phyloP scores from a whole-genome alignment of 2,329 filamentous ascomycete genomes.

The Aspergillus sergii region DNA sequence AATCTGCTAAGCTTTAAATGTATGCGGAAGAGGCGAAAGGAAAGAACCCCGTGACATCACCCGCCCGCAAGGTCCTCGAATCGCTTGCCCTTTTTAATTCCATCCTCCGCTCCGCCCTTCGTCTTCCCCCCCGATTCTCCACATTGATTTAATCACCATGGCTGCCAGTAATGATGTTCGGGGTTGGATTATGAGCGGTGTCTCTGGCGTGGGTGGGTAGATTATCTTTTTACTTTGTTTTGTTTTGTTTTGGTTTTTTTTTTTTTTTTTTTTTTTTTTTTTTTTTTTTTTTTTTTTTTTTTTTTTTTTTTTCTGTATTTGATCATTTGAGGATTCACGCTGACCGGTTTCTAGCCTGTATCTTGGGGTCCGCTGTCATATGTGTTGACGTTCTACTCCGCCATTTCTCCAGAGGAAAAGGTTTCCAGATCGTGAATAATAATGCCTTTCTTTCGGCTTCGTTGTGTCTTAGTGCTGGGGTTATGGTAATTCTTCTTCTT shows the following conservation, averaged over 20 bases:
- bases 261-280: too few relatives aligned
- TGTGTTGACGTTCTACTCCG: slow-evolving; percentile 80
- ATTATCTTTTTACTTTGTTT: too few relatives aligned
- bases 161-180: slow-evolving; percentile 76
- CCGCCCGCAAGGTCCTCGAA: slow-evolving; percentile 2
- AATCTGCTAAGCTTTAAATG: neutral
- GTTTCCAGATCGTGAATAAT: slow-evolving; percentile 87
- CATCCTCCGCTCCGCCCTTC: neutral
- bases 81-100: neutral
- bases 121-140: neutral
- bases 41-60: slow-evolving; percentile 1
- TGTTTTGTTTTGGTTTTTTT: too few relatives aligned
- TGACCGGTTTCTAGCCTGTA: slow-evolving; percentile 46
- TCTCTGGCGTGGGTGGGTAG: slow-evolving; percentile 72
- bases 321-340: neutral
- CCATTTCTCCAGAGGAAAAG: slow-evolving; percentile 69
- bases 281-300: too few relatives aligned
- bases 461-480: slow-evolving; percentile 88
- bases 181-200: slow-evolving; percentile 86
- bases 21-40: neutral
- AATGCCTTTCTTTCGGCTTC: slow-evolving; percentile 85
- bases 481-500: slow-evolving; percentile 68
- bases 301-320: too few relatives aligned
- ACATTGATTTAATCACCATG: slow-evolving; percentile 35
- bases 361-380: slow-evolving; percentile 79